Evolutionary conservation across 2,329 filamentous ascomycete species (phyloP).

Genomic region (Xylariaceae sp.): DNA sequence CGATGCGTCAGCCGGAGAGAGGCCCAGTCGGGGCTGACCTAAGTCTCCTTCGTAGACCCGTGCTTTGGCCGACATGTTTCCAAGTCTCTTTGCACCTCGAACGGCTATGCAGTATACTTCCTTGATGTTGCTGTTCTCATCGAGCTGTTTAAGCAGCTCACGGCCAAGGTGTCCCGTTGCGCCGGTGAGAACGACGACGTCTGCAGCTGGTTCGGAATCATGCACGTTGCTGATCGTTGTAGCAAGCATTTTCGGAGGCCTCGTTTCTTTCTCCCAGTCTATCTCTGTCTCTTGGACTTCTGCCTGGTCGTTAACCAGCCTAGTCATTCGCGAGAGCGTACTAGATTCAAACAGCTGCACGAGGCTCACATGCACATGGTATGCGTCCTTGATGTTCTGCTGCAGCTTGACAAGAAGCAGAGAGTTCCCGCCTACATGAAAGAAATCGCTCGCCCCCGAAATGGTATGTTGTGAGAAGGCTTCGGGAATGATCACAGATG

Average conservation of each 20-base stretch:
- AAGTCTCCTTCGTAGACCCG: slow-evolving; percentile 7
- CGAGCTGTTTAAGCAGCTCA: slow-evolving; percentile 35
- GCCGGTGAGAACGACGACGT: slow-evolving; percentile 34
- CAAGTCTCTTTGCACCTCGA: background rate
- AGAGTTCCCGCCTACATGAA: slow-evolving; percentile 39
- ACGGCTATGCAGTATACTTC: background rate
- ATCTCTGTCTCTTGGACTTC: slow-evolving; percentile 19
- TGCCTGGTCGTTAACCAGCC: slow-evolving; percentile 18
- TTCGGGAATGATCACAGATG: slow-evolving; percentile 1
- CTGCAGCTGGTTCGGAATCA: background rate
- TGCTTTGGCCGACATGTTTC: background rate
- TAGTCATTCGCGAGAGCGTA: slow-evolving; percentile 38
- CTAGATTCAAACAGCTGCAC: slow-evolving; percentile 35
- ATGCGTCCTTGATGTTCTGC: slow-evolving; percentile 28
- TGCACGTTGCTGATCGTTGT: background rate
- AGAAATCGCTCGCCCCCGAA: slow-evolving; percentile 34
- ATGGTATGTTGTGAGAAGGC: background rate
- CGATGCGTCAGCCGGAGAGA: background rate
- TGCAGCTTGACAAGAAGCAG: slow-evolving; percentile 38
- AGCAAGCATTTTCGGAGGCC: background rate
- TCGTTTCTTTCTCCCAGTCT: slow-evolving; percentile 39
- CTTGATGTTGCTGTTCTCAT: slow-evolving; percentile 12
- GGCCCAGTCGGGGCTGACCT: slow-evolving; percentile 1
- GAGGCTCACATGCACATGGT: slow-evolving; percentile 32
- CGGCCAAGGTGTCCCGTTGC: slow-evolving; percentile 38